phyloP scores from a whole-genome alignment of 2,329 filamentous ascomycete species.

The Hymenoscyphus albidus region DNA sequence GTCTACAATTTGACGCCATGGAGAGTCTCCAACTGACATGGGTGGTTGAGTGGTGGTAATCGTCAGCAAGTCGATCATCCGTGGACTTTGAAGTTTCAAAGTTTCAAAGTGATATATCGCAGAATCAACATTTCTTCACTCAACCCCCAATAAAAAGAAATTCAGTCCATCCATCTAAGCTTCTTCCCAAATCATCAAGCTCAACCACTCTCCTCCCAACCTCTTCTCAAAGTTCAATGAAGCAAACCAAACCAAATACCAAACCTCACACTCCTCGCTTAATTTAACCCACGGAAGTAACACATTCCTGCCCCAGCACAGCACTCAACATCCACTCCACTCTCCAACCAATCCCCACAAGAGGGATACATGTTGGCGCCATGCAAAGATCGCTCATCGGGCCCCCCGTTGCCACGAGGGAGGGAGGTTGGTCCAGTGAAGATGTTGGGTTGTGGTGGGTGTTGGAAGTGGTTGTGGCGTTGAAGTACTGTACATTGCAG shows the following conservation, averaged over 20 bases:
- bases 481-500: not conserved
- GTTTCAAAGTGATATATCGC: not conserved
- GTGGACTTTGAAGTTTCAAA: not conserved
- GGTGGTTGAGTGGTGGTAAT: not conserved
- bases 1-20: not conserved
- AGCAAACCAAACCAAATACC: not conserved
- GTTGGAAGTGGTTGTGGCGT: not conserved
- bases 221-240: not conserved
- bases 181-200: not conserved
- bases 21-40: not conserved
- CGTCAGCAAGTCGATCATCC: not conserved
- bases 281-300: not conserved
- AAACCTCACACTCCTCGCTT: not conserved
- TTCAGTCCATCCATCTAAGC: not conserved
- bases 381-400: slow-evolving; percentile 1
- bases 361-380: slow-evolving; percentile 8
- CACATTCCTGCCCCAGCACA: not conserved
- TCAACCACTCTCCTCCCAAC: not conserved
- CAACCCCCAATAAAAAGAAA: not conserved
- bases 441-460: not conserved
- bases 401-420: not conserved
- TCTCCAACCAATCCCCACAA: not conserved
- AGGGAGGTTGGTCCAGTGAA: slow-evolving; percentile 4
- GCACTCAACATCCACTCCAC: not conserved
- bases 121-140: not conserved